phyloP scores from a whole-genome alignment of 106 monocot genomes.

The Cymbidium sinense region DNA sequence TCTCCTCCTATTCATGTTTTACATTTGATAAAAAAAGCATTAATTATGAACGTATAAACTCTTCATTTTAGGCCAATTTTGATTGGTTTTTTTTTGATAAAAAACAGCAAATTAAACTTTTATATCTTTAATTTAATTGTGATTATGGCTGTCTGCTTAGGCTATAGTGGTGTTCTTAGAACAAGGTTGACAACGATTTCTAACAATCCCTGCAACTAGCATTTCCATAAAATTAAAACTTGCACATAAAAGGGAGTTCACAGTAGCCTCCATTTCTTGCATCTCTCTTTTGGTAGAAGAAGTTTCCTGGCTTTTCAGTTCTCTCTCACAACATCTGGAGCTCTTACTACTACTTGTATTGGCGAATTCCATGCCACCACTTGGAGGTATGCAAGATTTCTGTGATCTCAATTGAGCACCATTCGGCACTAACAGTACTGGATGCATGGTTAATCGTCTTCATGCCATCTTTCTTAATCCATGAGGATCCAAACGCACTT shows the following conservation, averaged over 20 bases:
- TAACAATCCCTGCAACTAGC: background rate
- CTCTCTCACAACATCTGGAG: slow-evolving; percentile 24
- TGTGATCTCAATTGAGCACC: slow-evolving; percentile 26
- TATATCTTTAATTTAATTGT: background rate
- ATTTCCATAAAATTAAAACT: background rate
- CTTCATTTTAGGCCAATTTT: background rate
- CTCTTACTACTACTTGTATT: slow-evolving; percentile 20
- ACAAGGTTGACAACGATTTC: too few species aligned
- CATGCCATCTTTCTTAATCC: slow-evolving; percentile 10
- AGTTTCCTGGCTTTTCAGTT: slow-evolving; percentile 21
- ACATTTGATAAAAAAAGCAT: background rate
- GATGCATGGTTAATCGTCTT: slow-evolving; percentile 6
- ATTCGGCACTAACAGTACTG: slow-evolving; percentile 16
- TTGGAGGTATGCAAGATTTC: slow-evolving; percentile 22
- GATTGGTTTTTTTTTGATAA: too few species aligned
- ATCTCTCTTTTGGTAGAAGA: slow-evolving; percentile 36
- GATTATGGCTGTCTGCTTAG: background rate
- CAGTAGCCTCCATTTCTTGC: slow-evolving; percentile 14
- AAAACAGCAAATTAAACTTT: background rate
- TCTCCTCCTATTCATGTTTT: too few species aligned
- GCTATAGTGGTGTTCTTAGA: too few species aligned
- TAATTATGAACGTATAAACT: background rate
- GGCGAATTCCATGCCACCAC: slow-evolving; percentile 13
- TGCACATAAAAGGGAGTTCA: background rate
- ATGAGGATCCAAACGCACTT: slow-evolving; percentile 8